These are phyloP conservation scores for Durio zibethinus DNA, from an alignment of 345 rosid genomes.

Conservation along the genomic window DNA sequence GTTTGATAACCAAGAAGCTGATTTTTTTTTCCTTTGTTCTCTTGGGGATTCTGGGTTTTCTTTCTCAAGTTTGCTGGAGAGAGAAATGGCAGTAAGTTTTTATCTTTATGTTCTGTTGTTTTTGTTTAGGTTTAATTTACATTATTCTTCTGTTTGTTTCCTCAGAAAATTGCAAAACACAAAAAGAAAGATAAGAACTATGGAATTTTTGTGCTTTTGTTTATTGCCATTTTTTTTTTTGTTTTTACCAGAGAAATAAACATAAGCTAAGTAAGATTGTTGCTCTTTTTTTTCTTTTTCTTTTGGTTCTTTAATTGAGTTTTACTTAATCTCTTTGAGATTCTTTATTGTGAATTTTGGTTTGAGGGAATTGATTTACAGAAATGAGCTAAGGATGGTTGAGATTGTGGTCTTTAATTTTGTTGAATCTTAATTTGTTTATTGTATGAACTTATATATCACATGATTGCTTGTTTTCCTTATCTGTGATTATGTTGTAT, in stretches of 20 bases:
- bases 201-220: conserved; percentile 4
- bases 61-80: conserved; percentile 3
- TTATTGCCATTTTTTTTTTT: not conserved
- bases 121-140: not conserved
- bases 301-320: not conserved
- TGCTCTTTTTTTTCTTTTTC: not conserved
- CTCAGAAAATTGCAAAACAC: not conserved
- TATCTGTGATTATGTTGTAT: not conserved
- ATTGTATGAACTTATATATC: not conserved
- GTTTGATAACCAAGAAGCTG: not conserved
- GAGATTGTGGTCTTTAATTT: not conserved
- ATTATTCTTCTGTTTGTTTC: conserved; percentile 6
- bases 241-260: not conserved
- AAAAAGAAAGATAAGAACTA: not conserved
- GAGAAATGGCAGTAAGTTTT: conserved; percentile 10
- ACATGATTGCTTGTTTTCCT: not conserved
- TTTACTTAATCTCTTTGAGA: not conserved
- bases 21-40: not conserved
- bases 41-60: not conserved
- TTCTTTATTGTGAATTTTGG: not conserved
- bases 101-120: not conserved
- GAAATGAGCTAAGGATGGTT: not conserved
- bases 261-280: not conserved
- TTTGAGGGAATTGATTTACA: not conserved
- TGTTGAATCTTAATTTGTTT: not conserved